Evolutionary conservation across 2,329 filamentous ascomycete species (phyloP).

Genomic region (Colletotrichum tofieldiae): DNA sequence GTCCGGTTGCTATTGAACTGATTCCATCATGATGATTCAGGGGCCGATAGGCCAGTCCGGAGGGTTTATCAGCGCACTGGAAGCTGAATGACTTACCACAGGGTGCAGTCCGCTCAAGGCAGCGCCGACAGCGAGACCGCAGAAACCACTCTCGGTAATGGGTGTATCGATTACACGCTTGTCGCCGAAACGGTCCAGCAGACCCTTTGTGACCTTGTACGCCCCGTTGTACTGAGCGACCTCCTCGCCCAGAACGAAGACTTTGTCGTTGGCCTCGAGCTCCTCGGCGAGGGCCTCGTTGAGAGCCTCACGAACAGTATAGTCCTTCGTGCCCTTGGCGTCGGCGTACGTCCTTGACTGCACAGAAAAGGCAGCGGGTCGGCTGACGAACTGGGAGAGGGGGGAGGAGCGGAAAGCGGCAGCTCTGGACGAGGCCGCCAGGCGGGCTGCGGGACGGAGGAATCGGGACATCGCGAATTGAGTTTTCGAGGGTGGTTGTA

Average conservation of each 20-base stretch:
- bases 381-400: constrained; percentile 54
- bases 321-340: constrained; percentile 82
- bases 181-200: constrained; percentile 96
- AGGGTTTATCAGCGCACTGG: not conserved
- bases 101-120: constrained; percentile 95
- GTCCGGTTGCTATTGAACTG: too few relatives aligned
- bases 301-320: constrained; percentile 96
- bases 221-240: constrained; percentile 99
- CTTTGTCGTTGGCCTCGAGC: constrained; percentile 93
- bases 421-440: constrained; percentile 62
- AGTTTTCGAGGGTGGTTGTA: constrained; percentile 30
- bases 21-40: not conserved
- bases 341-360: constrained; percentile 72
- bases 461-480: constrained; percentile 63
- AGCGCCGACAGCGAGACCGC: constrained; percentile 93
- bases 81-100: constrained; percentile 75
- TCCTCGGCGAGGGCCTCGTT: constrained; percentile 99
- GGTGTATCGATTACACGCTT: constrained; percentile 98
- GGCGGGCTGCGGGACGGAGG: constrained; percentile 66
- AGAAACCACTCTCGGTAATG: constrained; percentile 98
- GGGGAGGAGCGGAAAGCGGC: constrained; percentile 54
- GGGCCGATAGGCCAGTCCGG: not conserved
- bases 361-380: constrained; percentile 55
- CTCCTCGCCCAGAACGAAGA: constrained; percentile 97
- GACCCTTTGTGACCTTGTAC: constrained; percentile 99